A percentile compares a stretch with the other conserved stretches of the same genome.
Conservation (phyloP, 2,329 filamentous ascomycete genomes). For the Nannizziopsis arthrosporioides region DNA sequence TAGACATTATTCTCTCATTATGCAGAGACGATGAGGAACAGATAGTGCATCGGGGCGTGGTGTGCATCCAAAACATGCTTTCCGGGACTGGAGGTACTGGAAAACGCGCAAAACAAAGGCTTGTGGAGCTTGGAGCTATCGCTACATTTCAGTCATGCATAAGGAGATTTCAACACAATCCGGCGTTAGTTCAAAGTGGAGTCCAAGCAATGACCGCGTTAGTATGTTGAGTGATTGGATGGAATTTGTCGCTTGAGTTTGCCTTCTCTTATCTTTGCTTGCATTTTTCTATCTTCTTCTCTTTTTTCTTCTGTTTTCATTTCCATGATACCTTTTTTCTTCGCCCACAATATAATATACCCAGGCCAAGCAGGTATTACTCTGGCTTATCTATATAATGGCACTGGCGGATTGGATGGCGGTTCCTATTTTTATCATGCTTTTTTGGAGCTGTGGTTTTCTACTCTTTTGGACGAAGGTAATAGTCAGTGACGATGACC, state of each 20-base stretch:
- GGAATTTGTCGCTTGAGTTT: neutral
- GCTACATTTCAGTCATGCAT: constrained; percentile 58
- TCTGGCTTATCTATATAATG: neutral
- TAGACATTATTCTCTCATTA: constrained; percentile 66
- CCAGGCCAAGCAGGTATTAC: neutral
- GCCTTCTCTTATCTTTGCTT: neutral
- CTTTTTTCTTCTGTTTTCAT: neutral
- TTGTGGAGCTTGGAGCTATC: constrained; percentile 52
- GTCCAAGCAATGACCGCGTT: constrained; percentile 58
- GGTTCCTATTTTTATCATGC: neutral
- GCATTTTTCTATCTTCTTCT: neutral
- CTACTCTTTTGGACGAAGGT: neutral
- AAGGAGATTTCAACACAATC: constrained; percentile 51
- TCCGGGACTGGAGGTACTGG: constrained; percentile 55
- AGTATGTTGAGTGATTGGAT: constrained; percentile 13
- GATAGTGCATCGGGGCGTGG: constrained; percentile 54
- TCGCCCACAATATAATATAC: constrained; percentile 2
- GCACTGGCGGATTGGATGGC: neutral
- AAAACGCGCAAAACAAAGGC: constrained; percentile 45
- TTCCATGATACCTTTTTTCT: neutral
- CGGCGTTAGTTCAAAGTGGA: constrained; percentile 58
- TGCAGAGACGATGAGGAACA: constrained; percentile 55
- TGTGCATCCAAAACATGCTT: constrained; percentile 63
- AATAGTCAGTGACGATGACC: too few relatives aligned
- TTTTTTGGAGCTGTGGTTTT: neutral